Evolutionary conservation across 1,284 basidiomycete genomes (phyloP).

Genomic region (Heterobasidion irregulare): DNA sequence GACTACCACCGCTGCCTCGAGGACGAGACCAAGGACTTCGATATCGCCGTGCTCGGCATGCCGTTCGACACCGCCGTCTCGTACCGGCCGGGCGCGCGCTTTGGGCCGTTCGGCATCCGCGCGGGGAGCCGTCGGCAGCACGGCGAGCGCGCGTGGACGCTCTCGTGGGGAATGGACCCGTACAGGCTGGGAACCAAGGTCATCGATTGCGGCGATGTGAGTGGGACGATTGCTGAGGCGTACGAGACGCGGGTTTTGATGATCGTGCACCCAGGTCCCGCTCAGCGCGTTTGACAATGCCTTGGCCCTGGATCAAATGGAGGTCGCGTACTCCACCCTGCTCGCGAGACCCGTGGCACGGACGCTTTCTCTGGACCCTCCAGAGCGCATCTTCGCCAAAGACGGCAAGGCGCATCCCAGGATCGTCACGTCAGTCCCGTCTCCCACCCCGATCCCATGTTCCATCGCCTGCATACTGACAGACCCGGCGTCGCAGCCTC

Average conservation of each 20-base stretch:
- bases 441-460: background rate
- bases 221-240: constrained; percentile 5
- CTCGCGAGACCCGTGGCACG: constrained; percentile 38
- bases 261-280: constrained; percentile 40
- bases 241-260: background rate
- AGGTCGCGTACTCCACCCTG: constrained; percentile 67
- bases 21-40: constrained; percentile 43
- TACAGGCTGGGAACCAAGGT: constrained; percentile 49
- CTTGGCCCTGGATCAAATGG: constrained; percentile 71
- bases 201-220: constrained; percentile 77
- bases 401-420: constrained; percentile 56
- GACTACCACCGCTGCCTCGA: constrained; percentile 67
- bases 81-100: constrained; percentile 71
- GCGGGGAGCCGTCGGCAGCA: constrained; percentile 66
- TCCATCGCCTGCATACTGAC: background rate
- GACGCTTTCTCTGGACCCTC: constrained; percentile 17
- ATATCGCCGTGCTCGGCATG: constrained; percentile 73
- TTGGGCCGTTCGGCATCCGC: constrained; percentile 76
- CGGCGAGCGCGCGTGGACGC: constrained; percentile 46
- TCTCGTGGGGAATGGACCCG: constrained; percentile 64
- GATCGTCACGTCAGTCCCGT: constrained; percentile 45
- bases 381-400: constrained; percentile 27
- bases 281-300: constrained; percentile 67
- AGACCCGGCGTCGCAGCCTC: constrained; percentile 31
- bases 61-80: constrained; percentile 73